Base-by-base conservation (phyloP, 2,329 filamentous ascomycete species). In the Verticillium tricorpus region DNA sequence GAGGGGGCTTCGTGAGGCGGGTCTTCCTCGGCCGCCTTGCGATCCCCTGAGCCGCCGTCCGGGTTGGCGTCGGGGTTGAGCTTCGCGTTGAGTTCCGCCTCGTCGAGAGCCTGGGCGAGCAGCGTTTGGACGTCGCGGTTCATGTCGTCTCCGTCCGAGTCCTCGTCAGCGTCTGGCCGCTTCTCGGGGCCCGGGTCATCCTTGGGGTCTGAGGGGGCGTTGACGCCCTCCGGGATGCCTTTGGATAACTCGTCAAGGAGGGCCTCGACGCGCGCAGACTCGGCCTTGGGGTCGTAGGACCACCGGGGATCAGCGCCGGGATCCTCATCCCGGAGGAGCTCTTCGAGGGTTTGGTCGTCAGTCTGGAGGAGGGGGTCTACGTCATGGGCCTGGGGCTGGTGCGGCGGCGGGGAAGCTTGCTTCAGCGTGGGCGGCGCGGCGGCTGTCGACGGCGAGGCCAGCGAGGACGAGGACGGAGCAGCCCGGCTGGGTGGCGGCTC, bases 101-200 rank as follows among this genome's bases (percentile, higher is more conserved):
- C 82, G 60, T 84, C 82, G 14, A 77, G 69, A 57, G 80, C 77
- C 32, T 74, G 74, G 3, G 78, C 74, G 15, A 86, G 74, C 9
- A 83, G 71, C 17, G 77, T 70, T 45, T 81, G 73, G 4, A 80
- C 74, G 58, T 82, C 75, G 5, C 70, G 71, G 5, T 70, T 70
- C 80, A 84, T 84, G 2, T 67, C 67, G 37, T 84, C 81, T 1
- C 78, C 78, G n/a, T 85, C 82, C 0, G 83, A 85, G 66, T 84
- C 74, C 58, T 79, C 75, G 0, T 72, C 73, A 0, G 72, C 70
- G 2, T 66, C 67, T 35, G 34, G 9, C 3, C n/a, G 45, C 6
- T 25, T 52, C 11, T 52, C 19, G 19, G 8, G 4, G n/a, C 28
- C 45, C 2, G n/a, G 8, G 8, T 25, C 45, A 11, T 52, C 19